A percentile compares a stretch with the other conserved stretches of the same genome.
Evolutionary conservation across 257 asterid genomes (phyloP).

Genomic region (Voacanga thouarsii): DNA sequence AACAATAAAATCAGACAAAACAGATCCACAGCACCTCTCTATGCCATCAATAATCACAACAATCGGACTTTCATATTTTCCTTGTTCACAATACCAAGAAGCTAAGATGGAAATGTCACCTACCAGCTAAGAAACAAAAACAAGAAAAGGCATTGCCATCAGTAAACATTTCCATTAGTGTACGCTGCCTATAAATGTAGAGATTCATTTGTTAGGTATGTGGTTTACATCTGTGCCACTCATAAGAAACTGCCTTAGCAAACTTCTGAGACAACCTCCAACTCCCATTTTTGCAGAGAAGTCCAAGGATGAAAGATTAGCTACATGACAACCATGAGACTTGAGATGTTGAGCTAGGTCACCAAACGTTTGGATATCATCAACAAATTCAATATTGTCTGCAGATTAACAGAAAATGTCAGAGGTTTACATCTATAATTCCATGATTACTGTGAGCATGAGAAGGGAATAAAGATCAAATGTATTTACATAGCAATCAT

Average conservation of each 20-base stretch:
- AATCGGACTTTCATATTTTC: constrained; percentile 55
- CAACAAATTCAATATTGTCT: constrained; percentile 87
- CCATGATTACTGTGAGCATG: background rate
- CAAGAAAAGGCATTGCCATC: constrained; percentile 17
- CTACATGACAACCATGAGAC: constrained; percentile 63
- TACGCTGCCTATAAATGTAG: background rate
- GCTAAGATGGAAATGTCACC: constrained; percentile 84
- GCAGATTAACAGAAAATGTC: constrained; percentile 21
- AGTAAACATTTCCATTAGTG: constrained; percentile 1
- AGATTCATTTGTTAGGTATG: constrained; percentile 4
- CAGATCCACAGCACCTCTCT: constrained; percentile 78
- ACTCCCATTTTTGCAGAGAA: constrained; percentile 71
- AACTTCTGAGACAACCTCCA: constrained; percentile 75
- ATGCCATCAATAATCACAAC: constrained; percentile 75
- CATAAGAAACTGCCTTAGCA: constrained; percentile 63
- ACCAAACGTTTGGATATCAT: constrained; percentile 68
- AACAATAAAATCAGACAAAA: constrained; percentile 73
- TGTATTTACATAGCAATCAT: background rate
- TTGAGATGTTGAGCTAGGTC: constrained; percentile 70
- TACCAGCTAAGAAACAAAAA: constrained; percentile 41
- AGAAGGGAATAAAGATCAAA: background rate
- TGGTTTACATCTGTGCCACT: constrained; percentile 59
- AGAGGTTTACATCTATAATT: constrained; percentile 4
- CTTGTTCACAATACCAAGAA: constrained; percentile 77
- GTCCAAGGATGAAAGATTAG: constrained; percentile 74